Evolutionary conservation across 2,329 filamentous ascomycete genomes (phyloP), one percentile per base, ranked within the genome.

Genomic region (Blastomyces silverae): DNA sequence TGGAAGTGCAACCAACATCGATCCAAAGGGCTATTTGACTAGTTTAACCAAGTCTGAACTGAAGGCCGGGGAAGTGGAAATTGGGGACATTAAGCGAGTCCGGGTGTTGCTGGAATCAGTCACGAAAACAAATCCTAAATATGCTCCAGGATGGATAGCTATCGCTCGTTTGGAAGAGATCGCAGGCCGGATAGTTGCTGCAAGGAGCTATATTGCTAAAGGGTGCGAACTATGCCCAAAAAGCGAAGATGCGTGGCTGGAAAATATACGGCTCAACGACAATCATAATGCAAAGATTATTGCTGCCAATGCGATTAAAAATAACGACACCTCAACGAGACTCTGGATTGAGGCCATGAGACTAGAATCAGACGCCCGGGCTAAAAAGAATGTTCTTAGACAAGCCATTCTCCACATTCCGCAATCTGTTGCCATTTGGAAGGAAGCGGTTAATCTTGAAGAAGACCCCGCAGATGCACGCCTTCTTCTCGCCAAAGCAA

Each of bases 331-430:
- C 64, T 96, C 92, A 0, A 92, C 96, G 11, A 85, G 88, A 68
- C 80, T 99, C 10, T 99, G 94, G 94, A 88, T 96, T 6, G 92
- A 96, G 74, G 95, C 94, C 0, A 97, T 97, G 87, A 90, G 91
- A 68, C 80, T 99, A 31, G 94, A 99, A 76, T 86, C 87, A 8
- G 89, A 96, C 59, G 80, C 86, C 0, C 85, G 88, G 66, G 90
- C 91, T 13, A 96, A 95, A 78, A 97, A 97, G 79, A 88, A 92
- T 73, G 94, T 99, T 8, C 87, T 97, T 44, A 86, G 92, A 64
- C 90, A 95, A 73, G 95, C 94, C 0, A 82, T 99, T 56, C 91
- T 97, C 71, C 89, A 96, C 72, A 90, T 97, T 52, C 92, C 92
- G 0, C 91, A 96, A 73, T 97, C 93, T 0, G 94, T 97, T 59